Evolutionary conservation across 2,329 filamentous ascomycete species (phyloP).

Genomic region (Hymenoscyphus albidus): DNA sequence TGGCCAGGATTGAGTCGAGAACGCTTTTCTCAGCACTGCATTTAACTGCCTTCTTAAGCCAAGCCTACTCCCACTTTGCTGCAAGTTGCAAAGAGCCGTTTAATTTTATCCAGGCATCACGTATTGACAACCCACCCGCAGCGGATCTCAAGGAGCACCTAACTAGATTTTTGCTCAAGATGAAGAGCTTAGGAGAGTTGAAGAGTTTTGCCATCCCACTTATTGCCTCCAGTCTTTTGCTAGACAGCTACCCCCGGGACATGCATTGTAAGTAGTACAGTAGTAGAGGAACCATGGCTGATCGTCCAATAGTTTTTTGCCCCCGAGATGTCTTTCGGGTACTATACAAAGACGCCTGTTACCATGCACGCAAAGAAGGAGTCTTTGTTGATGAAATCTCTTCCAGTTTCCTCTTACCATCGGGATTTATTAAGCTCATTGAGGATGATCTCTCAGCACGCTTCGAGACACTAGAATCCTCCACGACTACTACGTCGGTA

Average conservation of each 20-base stretch:
- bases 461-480: background rate
- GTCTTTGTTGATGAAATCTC: slow-evolving; percentile 4
- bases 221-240: slow-evolving; percentile 28
- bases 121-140: slow-evolving; percentile 25
- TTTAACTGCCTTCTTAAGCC: slow-evolving; percentile 25
- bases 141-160: slow-evolving; percentile 25
- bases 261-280: slow-evolving; percentile 20
- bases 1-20: slow-evolving; percentile 15
- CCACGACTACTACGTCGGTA: background rate
- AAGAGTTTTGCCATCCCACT: slow-evolving; percentile 28
- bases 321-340: slow-evolving; percentile 10
- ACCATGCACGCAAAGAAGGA: slow-evolving; percentile 3
- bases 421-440: slow-evolving; percentile 1
- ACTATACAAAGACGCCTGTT: slow-evolving; percentile 12
- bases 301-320: slow-evolving; percentile 13
- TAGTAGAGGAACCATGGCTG: background rate
- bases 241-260: slow-evolving; percentile 29
- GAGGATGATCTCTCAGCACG: background rate
- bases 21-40: slow-evolving; percentile 27
- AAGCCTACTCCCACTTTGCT: slow-evolving; percentile 21
- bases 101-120: slow-evolving; percentile 26
- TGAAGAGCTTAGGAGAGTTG: slow-evolving; percentile 21
- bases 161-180: slow-evolving; percentile 24
- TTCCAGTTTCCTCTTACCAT: slow-evolving; percentile 2
- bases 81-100: slow-evolving; percentile 19